A percentile compares a stretch with the other conserved stretches of the same genome.
These are phyloP conservation scores for Metschnikowia santaceciliae DNA, from an alignment of 805 yeast genomes.

Conservation along the genomic window DNA sequence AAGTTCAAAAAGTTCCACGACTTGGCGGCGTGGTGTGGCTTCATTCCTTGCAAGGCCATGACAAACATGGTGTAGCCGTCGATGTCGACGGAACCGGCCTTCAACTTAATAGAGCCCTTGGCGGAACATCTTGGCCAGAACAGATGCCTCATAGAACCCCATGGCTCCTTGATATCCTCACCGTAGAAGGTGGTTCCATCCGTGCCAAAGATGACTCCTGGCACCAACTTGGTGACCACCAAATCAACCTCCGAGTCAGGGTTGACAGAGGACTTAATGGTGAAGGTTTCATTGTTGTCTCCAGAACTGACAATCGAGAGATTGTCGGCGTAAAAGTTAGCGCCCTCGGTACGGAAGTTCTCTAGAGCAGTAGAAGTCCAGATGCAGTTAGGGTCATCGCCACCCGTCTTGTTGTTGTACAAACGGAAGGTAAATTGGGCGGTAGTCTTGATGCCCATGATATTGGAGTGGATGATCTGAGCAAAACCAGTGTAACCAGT, in stretches of 20 bases:
- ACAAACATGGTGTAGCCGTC: constrained; percentile 73
- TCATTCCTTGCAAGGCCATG: constrained; percentile 98
- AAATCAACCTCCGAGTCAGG: constrained; percentile 70
- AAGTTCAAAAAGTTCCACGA: constrained; percentile 92
- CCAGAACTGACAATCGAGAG: constrained; percentile 62
- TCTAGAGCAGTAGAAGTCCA: constrained; percentile 94
- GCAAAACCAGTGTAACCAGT: constrained; percentile 79
- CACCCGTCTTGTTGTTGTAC: constrained; percentile 48
- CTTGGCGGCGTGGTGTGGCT: constrained; percentile 98
- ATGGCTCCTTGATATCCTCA: constrained; percentile 74
- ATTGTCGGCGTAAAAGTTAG: constrained; percentile 75
- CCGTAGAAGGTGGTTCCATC: constrained; percentile 88
- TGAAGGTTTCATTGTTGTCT: constrained; percentile 40
- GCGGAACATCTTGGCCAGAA: constrained; percentile 92
- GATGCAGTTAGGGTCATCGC: constrained; percentile 40
- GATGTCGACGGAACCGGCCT: constrained; percentile 33
- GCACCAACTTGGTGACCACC: constrained; percentile 53
- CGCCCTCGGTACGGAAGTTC: constrained; percentile 67
- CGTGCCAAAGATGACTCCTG: constrained; percentile 85
- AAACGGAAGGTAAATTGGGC: constrained; percentile 93
- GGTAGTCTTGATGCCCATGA: constrained; percentile 81
- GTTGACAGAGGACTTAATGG: constrained; percentile 60
- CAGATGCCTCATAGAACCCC: constrained; percentile 96
- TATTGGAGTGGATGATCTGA: constrained; percentile 89
- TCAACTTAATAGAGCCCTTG: constrained; percentile 57